Evolutionary conservation across 352 stramenopile genomes (phyloP), one percentile per base, ranked within the genome.

Genomic region (Globisporangium nunn): DNA sequence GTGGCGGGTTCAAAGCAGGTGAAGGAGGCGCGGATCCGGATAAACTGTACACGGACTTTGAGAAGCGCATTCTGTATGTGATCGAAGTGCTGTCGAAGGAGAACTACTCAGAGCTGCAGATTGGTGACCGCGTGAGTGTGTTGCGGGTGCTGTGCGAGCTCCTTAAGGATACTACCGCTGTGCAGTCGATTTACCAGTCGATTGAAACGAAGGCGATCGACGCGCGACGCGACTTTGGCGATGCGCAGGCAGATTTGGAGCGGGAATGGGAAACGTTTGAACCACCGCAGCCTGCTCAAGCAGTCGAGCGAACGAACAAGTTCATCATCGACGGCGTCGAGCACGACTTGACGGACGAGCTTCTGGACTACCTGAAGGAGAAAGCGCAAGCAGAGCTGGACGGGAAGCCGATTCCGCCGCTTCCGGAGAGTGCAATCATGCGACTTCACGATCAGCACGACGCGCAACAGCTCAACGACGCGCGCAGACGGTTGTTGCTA

Each of bases 271-370:
- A 81, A 3, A 47, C 54, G 11, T 93, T 90, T 48, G 56, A 40
- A 14, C 76, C 77, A 35, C 66, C 71, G 18, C 70, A 67, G 14
- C 65, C 66, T 8, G 70, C 66, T 14, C 75, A 81, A 41, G 63
- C 70, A 50, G 64, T 88, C 46, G 78, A 90, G 17, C 61, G 64
- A 5, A 92, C 79, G 0, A 75, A 75, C 23, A 78, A 71, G 14
- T 90, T 93, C 30, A 81, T 87, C 50, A 78, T 91, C 46, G 77
- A 93, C 62, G 77, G 83, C 0, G 71, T 81, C 8, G 75, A 88
- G 33, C 78, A 75, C 51, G 77, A 88, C 1, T 59, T 93, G 12
- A 88, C 81, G 1, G 81, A 91, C 44, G 76, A 88, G 18, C 51
- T 93, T 6, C 58, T 93, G 14, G 61, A 67, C 4, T 87, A 88